These are phyloP conservation scores for Zarea fungicola DNA, from an alignment of 2,329 filamentous ascomycete genomes.

Conservation along the genomic window DNA sequence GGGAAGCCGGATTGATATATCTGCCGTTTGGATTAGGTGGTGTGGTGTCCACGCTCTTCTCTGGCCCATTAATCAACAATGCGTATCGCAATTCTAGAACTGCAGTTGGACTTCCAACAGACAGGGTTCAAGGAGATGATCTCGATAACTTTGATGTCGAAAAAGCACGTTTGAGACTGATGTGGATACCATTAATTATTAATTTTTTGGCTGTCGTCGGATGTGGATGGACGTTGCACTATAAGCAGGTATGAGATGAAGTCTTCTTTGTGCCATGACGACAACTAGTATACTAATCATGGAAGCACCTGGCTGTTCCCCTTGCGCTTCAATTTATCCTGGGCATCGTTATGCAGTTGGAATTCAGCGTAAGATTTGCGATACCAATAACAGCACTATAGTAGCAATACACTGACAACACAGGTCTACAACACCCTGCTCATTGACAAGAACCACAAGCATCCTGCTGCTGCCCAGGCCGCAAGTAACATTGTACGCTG, in stretches of 20 bases:
- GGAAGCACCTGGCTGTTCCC: constrained; percentile 17
- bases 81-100: constrained; percentile 16
- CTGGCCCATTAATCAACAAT: constrained; percentile 17
- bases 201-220: constrained; percentile 7
- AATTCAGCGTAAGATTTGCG: constrained; percentile 14
- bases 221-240: constrained; percentile 16
- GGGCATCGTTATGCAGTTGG: constrained; percentile 19
- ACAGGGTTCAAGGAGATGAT: constrained; percentile 17
- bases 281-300: not conserved
- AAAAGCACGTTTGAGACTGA: constrained; percentile 11
- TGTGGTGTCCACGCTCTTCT: constrained; percentile 20
- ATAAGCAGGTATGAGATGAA: constrained; percentile 12
- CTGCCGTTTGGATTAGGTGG: constrained; percentile 21
- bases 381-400: not conserved
- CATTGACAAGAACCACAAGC: constrained; percentile 20
- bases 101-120: constrained; percentile 14
- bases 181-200: constrained; percentile 13
- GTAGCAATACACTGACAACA: not conserved
- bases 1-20: constrained; percentile 22
- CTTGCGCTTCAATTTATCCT: constrained; percentile 20
- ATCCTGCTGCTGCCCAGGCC: constrained; percentile 19
- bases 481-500: constrained; percentile 20
- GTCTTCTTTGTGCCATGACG: not conserved
- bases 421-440: constrained; percentile 19
- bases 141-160: constrained; percentile 17